Base-by-base conservation (phyloP, 2,329 filamentous ascomycete species). In the Cladosporium sp. region DNA sequence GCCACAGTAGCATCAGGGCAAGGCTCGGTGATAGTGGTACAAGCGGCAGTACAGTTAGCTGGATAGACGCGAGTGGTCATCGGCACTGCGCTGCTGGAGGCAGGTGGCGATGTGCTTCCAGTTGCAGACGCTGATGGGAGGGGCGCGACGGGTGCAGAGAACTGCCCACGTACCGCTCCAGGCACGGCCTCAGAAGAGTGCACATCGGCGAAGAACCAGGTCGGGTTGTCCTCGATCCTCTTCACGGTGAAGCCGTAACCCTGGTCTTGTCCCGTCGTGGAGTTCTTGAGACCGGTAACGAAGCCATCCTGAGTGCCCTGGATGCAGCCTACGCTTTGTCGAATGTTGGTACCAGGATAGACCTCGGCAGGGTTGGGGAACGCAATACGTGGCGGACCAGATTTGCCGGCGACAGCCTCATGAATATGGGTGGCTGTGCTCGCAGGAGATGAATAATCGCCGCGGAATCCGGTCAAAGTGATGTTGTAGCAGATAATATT, bases 361-460 rank as follows among this genome's bases (percentile, higher is more conserved):
- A 76, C 71, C 29, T 59, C 35, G 35, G 56, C 65, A 1, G 82
- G 82, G 76, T 85, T 83, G 33, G 83, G 81, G 72, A 85, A 83
- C 4, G 80, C 81, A 66, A 85, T 77, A 70, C 84, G 78, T 63
- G 84, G 84, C 49, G 84, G 83, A 7, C 85, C 84, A 21, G 80
- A 71, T 59, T 74, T 75, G 67, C 83, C 83, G 64, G 74, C 76
- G 23, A 69, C 72, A 7, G 76, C 83, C 73, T 86, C 76, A 74
- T 86, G 84, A 68, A 86, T 83, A 73, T 86, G 84, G 1, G 84
- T 87, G n/a, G 84, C 82, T 6, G 83, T 85, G 33, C 73, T 70
- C 49, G 85, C 84, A 0, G 79, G 77, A 12, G 83, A 85, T 69
- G 79, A 71, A 72, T 84, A 86, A 2, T 81, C 75, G 63, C 84